Evolutionary conservation across 495 filamentous ascomycete species (phyloP).

Genomic region (Aspergillus hancockii): DNA sequence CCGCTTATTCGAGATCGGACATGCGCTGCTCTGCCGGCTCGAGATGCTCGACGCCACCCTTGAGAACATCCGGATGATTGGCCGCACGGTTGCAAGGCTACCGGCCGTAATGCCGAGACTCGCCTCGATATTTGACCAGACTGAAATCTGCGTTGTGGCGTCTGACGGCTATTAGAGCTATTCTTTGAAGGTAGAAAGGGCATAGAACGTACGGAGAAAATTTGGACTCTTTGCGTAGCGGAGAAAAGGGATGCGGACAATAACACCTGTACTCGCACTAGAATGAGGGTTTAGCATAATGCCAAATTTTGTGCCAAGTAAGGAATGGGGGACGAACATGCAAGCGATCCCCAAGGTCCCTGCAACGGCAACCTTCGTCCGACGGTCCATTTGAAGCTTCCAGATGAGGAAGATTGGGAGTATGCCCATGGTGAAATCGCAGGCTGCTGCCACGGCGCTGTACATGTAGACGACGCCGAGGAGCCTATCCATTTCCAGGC

Average conservation of each 20-base stretch:
- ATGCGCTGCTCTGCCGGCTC: neutral
- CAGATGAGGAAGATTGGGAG: conserved; percentile 33
- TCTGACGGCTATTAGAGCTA: conserved; percentile 17
- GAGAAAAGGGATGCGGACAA: conserved; percentile 39
- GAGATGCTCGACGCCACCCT: neutral
- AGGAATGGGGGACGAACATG: conserved; percentile 26
- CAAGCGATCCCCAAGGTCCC: conserved; percentile 36
- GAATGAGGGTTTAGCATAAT: conserved; percentile 7
- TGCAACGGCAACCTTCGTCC: conserved; percentile 29
- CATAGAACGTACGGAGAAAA: conserved; percentile 30
- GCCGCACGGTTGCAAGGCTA: conserved; percentile 40
- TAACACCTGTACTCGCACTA: conserved; percentile 37
- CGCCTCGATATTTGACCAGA: conserved; percentile 44
- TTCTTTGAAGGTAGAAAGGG: neutral
- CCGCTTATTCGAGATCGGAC: neutral
- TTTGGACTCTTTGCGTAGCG: conserved; percentile 26
- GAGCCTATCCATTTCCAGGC: conserved; percentile 24
- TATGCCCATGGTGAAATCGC: conserved; percentile 40
- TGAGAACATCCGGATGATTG: conserved; percentile 5
- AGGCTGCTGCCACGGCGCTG: conserved; percentile 34
- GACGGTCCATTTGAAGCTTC: conserved; percentile 31
- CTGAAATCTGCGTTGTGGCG: conserved; percentile 36
- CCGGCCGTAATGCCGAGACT: conserved; percentile 42
- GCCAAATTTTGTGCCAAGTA: neutral
- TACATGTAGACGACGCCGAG: conserved; percentile 38